These are phyloP conservation scores for Hypoxylon subgilvum DNA, from an alignment of 495 filamentous ascomycete genomes.

Conservation along the genomic window DNA sequence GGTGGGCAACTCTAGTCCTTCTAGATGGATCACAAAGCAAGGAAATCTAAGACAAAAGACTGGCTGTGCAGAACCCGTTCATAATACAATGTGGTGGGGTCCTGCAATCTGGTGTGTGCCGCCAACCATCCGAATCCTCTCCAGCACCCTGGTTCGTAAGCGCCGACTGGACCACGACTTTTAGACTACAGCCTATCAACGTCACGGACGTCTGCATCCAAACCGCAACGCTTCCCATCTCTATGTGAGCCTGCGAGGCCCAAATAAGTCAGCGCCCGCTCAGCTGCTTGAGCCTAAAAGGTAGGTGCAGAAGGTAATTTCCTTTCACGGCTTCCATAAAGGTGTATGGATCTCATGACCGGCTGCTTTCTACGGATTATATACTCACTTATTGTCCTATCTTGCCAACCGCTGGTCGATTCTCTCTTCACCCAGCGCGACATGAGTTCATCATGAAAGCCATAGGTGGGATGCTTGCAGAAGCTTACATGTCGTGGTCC, in stretches of 20 bases:
- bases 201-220: slow-evolving; percentile 36
- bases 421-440: slow-evolving; percentile 31
- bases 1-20: slow-evolving; percentile 40
- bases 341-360: slow-evolving; percentile 37
- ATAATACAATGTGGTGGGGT: slow-evolving; percentile 53
- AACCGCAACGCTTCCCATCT: slow-evolving; percentile 38
- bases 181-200: slow-evolving; percentile 55
- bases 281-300: slow-evolving; percentile 44
- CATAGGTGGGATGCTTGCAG: slow-evolving; percentile 48
- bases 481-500: slow-evolving; percentile 50
- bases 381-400: slow-evolving; percentile 28
- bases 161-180: slow-evolving; percentile 57
- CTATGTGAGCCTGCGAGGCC: slow-evolving; percentile 33
- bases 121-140: slow-evolving; percentile 55
- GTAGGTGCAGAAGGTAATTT: slow-evolving; percentile 36
- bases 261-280: slow-evolving; percentile 36
- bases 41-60: slow-evolving; percentile 57
- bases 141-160: slow-evolving; percentile 54
- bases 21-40: slow-evolving; percentile 46
- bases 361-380: slow-evolving; percentile 44
- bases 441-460: slow-evolving; percentile 46
- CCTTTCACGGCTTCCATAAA: slow-evolving; percentile 29
- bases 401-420: slow-evolving; percentile 41
- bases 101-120: slow-evolving; percentile 51
- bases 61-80: slow-evolving; percentile 50